phyloP scores from a whole-genome alignment of 257 asterid genomes.

The Prunella vulgaris region DNA sequence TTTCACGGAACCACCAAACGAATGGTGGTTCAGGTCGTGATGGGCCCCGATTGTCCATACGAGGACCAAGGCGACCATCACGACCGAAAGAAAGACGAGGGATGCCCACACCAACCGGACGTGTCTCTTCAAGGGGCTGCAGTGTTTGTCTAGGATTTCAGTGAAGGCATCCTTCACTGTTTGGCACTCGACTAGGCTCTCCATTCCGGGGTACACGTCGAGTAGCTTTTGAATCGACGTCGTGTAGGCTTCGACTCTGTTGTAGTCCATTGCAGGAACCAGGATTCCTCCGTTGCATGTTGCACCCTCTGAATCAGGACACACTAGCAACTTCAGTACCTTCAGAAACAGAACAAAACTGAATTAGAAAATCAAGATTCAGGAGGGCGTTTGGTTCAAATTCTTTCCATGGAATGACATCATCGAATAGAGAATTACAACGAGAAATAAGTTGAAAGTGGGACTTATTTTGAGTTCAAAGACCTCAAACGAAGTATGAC shows the following conservation, averaged over 20 bases:
- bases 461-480: too few relatives aligned
- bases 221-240: conserved; percentile 58
- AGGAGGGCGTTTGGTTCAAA: too few relatives aligned
- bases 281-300: conserved; percentile 66
- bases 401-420: too few relatives aligned
- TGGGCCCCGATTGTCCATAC: conserved; percentile 40
- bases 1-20: conserved; percentile 41
- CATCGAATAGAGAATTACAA: too few relatives aligned
- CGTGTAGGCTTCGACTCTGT: conserved; percentile 44
- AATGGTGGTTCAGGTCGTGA: conserved; percentile 26
- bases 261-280: conserved; percentile 37
- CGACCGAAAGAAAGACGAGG: conserved; percentile 44
- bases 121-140: conserved; percentile 57
- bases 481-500: too few relatives aligned
- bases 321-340: conserved; percentile 45
- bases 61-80: conserved; percentile 46
- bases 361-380: too few relatives aligned
- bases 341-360: not conserved
- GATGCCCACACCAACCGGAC: conserved; percentile 51
- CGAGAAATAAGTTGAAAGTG: too few relatives aligned
- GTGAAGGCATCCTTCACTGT: conserved; percentile 58
- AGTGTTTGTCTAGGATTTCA: conserved; percentile 49
- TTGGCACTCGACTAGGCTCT: conserved; percentile 59
- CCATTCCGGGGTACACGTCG: conserved; percentile 70
- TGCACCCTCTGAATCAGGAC: conserved; percentile 45